These are phyloP conservation scores for Xylariaceae sp. DNA, from an alignment of 2,329 filamentous ascomycete species.

Conservation along the genomic window DNA sequence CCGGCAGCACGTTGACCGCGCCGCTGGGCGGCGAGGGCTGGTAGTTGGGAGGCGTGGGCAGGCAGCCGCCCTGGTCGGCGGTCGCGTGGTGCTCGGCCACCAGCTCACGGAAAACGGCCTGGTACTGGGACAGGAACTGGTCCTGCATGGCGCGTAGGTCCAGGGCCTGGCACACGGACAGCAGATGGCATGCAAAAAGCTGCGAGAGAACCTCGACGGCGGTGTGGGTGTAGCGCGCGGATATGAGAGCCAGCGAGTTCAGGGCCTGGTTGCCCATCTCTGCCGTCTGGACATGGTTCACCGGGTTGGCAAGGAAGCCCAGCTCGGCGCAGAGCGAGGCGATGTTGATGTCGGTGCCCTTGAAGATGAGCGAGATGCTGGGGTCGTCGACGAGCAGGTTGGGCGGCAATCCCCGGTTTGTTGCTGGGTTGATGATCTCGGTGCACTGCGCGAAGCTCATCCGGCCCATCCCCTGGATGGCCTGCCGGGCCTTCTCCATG, in stretches of 20 bases:
- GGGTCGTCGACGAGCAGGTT: conserved; percentile 55
- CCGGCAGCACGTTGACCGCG: background rate
- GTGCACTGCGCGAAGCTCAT: conserved; percentile 56
- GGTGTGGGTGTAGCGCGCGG: conserved; percentile 47
- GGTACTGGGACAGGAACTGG: conserved; percentile 1
- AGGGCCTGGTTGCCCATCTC: conserved; percentile 62
- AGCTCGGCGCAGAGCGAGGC: conserved; percentile 58
- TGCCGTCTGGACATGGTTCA: conserved; percentile 56
- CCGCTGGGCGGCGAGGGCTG: too few relatives aligned
- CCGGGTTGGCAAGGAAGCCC: conserved; percentile 53
- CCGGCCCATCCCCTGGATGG: conserved; percentile 47
- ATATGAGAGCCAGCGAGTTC: conserved; percentile 57
- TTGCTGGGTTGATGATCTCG: conserved; percentile 53
- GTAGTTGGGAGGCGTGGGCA: too few relatives aligned
- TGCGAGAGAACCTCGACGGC: conserved; percentile 49
- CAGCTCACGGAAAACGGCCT: conserved; percentile 4
- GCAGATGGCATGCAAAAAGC: conserved; percentile 47
- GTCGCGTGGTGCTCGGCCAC: conserved; percentile 1
- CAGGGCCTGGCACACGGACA: conserved; percentile 49
- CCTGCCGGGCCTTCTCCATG: conserved; percentile 50
- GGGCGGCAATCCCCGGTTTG: conserved; percentile 54
- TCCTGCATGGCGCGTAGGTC: conserved; percentile 8
- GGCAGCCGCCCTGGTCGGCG: background rate
- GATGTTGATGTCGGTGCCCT: conserved; percentile 60
- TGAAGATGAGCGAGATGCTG: conserved; percentile 49